phyloP scores from a whole-genome alignment of 148 eudicot genomes.

The Rhododendron ferrugineum region DNA sequence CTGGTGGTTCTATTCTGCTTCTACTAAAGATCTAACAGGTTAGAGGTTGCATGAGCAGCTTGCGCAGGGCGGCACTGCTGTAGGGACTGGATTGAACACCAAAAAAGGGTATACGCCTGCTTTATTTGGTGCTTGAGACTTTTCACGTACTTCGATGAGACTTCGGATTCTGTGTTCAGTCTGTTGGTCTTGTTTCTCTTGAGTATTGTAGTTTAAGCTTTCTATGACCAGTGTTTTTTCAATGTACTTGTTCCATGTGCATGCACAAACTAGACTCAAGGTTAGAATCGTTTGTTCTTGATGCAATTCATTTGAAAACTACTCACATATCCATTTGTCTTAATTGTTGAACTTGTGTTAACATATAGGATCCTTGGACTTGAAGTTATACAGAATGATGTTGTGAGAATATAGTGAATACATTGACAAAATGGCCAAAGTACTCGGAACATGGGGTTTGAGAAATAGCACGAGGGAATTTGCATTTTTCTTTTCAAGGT shows the following conservation, averaged over 20 bases:
- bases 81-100: constrained; percentile 96
- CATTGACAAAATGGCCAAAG: neutral
- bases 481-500: neutral
- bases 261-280: neutral
- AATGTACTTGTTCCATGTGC: neutral
- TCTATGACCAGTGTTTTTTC: neutral
- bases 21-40: constrained; percentile 1
- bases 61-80: constrained; percentile 99
- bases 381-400: neutral
- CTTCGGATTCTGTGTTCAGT: neutral
- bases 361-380: neutral
- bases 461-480: neutral
- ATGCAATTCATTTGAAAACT: neutral
- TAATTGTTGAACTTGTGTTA: neutral
- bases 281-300: neutral
- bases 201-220: neutral
- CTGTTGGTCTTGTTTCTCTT: neutral
- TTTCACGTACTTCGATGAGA: neutral
- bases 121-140: neutral
- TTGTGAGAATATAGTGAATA: neutral
- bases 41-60: constrained; percentile 45
- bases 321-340: neutral
- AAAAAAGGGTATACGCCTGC: constrained; percentile 71
- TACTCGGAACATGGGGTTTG: neutral
- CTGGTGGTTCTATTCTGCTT: constrained; percentile 1